Conservation (phyloP, 2,329 filamentous ascomycete genomes). For the Calonectria henricotiae region DNA sequence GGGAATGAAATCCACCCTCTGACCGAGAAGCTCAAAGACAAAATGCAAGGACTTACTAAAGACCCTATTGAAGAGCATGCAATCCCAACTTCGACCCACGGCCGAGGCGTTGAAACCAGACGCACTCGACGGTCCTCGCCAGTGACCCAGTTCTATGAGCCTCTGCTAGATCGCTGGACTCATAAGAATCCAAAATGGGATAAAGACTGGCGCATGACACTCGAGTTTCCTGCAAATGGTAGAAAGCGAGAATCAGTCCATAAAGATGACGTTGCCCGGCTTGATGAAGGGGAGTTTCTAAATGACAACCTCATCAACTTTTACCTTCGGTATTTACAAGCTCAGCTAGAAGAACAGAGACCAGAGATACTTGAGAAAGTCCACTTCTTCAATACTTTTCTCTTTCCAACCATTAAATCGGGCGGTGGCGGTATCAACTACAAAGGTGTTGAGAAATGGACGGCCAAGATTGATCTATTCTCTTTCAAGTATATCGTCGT, state of each 20-base stretch:
- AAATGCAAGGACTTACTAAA: conserved; percentile 39
- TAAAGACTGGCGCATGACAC: conserved; percentile 69
- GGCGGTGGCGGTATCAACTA: conserved; percentile 81
- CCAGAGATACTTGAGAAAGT: conserved; percentile 76
- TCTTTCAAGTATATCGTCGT: conserved; percentile 91
- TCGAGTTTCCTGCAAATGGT: conserved; percentile 74
- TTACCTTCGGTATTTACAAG: conserved; percentile 83
- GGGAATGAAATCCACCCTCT: conserved; percentile 30
- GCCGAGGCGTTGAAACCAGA: conserved; percentile 45
- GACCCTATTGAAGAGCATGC: conserved; percentile 21
- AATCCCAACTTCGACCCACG: conserved; percentile 31
- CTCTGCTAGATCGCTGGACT: conserved; percentile 65
- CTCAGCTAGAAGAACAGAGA: conserved; percentile 69
- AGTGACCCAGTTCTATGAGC: conserved; percentile 30
- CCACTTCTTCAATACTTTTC: conserved; percentile 94
- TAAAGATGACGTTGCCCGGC: conserved; percentile 80
- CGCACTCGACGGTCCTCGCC: conserved; percentile 50
- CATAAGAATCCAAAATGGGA: conserved; percentile 68
- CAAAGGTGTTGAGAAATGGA: conserved; percentile 89
- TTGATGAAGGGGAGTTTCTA: conserved; percentile 88
- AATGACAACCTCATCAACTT: conserved; percentile 96
- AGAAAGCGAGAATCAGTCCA: conserved; percentile 78
- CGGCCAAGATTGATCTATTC: conserved; percentile 87
- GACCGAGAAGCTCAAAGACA: conserved; percentile 51
- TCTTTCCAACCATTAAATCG: conserved; percentile 84